Base-by-base conservation (phyloP, 371 early-diverging fungal genomes). In the Dichotomocladium elegans region DNA sequence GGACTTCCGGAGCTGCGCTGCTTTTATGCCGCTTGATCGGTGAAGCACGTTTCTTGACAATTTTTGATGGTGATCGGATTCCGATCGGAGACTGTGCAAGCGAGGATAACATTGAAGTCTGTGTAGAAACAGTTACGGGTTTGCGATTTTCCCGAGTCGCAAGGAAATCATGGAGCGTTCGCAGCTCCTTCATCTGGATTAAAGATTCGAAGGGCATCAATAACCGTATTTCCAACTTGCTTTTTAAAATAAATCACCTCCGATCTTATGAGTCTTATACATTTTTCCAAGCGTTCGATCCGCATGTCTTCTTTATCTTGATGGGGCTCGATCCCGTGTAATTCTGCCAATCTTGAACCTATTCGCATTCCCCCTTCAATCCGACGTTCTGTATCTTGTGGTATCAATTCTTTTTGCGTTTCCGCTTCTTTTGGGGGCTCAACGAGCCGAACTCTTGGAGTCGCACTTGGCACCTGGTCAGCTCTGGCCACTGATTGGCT, bases 201-300 rank as follows among this genome's bases (percentile, higher is more conserved):
- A 37, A 17, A 15, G 5, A 5, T 5, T 7, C n/a, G 5, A 6
- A 37, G 21, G n/a, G 21, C 35, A 34, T 34, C 35, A 34, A n/a
- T 0, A 37, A 17, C 37, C 0, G n/a, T 9, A 37, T 37, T 15
- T 11, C n/a, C 8, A n/a, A 37, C 8, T 2, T 1, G n/a, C 37
- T 17, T 37, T 21, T 17, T 37, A n/a, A n/a, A n/a, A n/a, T n/a
- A n/a, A n/a, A n/a, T n/a, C n/a, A 54, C 55, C 55, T 54, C 47
- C 22, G 46, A 37, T 54, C 47, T 34, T 40, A 54, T 45, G 21
- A 28, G 15, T 40, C 47, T 41, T 4, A 54, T 47, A 29, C 37
- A 34, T 10, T 40, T 28, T 37, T 54, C 55, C 47, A 54, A 47
- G 35, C 24, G 24, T 4, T 35, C 34, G 30, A 54, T 47, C 17